phyloP scores from a whole-genome alignment of 2,329 filamentous ascomycete species.

The Aschersonia sp. region DNA sequence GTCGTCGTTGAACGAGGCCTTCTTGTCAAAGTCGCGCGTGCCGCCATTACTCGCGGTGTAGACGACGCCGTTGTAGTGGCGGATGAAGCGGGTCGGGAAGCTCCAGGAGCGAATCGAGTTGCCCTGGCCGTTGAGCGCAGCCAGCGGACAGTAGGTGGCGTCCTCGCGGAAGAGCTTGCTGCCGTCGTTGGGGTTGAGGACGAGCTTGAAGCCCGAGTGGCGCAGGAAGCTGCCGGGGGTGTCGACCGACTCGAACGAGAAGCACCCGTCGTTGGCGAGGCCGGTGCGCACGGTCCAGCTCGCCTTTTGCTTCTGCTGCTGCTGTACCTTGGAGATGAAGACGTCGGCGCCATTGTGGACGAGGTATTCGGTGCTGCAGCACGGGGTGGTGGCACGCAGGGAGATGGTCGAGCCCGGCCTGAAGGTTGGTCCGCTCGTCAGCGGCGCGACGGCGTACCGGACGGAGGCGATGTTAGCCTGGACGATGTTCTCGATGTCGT shows the following conservation, averaged over 20 bases:
- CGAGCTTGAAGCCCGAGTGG: slow-evolving; percentile 37
- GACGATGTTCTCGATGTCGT: slow-evolving; percentile 40
- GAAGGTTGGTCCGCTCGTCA: slow-evolving; percentile 31
- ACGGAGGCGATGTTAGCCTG: slow-evolving; percentile 37
- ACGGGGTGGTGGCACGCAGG: slow-evolving; percentile 37
- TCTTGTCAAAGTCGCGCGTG: neutral
- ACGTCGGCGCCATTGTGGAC: slow-evolving; percentile 34
- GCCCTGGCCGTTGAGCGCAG: slow-evolving; percentile 34
- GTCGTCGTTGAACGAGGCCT: neutral
- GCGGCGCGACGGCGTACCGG: slow-evolving; percentile 12
- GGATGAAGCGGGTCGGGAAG: slow-evolving; percentile 43
- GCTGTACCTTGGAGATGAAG: slow-evolving; percentile 31
- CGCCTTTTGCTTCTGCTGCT: slow-evolving; percentile 32
- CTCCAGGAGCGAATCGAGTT: slow-evolving; percentile 41
- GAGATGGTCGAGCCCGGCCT: slow-evolving; percentile 35
- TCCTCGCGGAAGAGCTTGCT: slow-evolving; percentile 43
- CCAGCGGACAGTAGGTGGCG: slow-evolving; percentile 45
- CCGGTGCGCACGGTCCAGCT: slow-evolving; percentile 40
- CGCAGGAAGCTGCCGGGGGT: slow-evolving; percentile 43
- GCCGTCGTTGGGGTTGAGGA: slow-evolving; percentile 34
- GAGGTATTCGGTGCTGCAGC: slow-evolving; percentile 39
- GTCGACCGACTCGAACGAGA: slow-evolving; percentile 46
- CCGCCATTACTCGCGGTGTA: slow-evolving; percentile 1
- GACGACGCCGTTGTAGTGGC: slow-evolving; percentile 27
- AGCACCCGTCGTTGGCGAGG: slow-evolving; percentile 40